Evolutionary conservation across 371 early-diverging fungal genomes (phyloP), one percentile per base, ranked within the genome.

Genomic region (Syncephalastrum contaminatum): DNA sequence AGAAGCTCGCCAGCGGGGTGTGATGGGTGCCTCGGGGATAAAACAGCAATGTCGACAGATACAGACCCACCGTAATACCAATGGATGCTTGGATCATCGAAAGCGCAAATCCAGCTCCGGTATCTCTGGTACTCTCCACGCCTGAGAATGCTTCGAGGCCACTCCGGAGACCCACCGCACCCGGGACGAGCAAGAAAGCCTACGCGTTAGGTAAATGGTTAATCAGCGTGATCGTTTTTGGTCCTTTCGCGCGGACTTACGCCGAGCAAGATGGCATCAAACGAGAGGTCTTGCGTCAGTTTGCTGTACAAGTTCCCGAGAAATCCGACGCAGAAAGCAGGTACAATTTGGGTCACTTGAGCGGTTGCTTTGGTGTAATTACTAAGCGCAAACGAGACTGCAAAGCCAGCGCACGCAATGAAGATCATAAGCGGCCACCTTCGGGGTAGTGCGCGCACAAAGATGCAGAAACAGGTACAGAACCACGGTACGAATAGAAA

Each of bases 61-160:
- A 77, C 19, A 77, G 60, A 0, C 77, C 77, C 18, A 77, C 66
- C 0, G 73, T 67, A 21, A 77, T 73, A 13, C 73, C 71, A 3
- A 75, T 66, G 1, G 75, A 54, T 8, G 67, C 62, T 51, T 71
- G 53, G 40, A 79, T 73, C 75, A 74, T 72, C 12, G 67, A 49
- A 53, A 78, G 47, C 22, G 75, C 75, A 62, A 78, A 71, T 2
- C 44, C 53, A n/a, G 66, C 58, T 4, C 75, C 75, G 22, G 69
- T 48, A 30, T 44, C 44, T 42, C 48, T 51, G 7, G 45, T 19
- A 50, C 40, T 45, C 15, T 39, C 41, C 4, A 21, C 46, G 19
- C 48, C 47, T 13, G 46, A 52, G 19, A 59, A 52, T 13, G 59
- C 59, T 20, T 20, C 47, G 12, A 59, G 39, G 18, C 59, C 59